Base-by-base conservation (phyloP, 768 basidiomycete genomes). In the Rhodotorula paludigena region DNA sequence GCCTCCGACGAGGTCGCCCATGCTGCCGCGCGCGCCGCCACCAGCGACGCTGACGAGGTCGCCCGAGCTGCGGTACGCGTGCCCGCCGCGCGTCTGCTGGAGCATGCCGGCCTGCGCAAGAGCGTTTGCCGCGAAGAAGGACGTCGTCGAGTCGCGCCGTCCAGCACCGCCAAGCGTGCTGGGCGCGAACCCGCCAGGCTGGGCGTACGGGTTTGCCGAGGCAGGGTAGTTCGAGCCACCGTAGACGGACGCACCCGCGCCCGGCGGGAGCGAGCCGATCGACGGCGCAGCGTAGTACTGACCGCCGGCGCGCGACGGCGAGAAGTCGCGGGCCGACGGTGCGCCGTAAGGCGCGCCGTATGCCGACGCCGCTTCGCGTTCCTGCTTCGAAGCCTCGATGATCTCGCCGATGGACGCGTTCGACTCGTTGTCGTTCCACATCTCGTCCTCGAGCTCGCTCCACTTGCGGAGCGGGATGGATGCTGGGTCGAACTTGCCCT, bases 391-490 rank as follows among this genome's bases (percentile, higher is more conserved):
- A 35, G 73, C 74, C 44, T 70, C 73, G 54, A 75, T 59, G 49
- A 77, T 60, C 56, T 68, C 68, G 44, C 76, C 76, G 39, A 76
- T 76, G 35, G 63, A 66, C 23, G 64, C 56, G 64, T 76, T 76
- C 44, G 71, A 73, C 16, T 67, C 72, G 10, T 33, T 53, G 35
- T 33, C 52, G 68, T 56, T 45, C 74, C 74, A 73, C 1, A 69
- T 55, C 39, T 73, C 68, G 38, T 66, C 64, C 64, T 78, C 77
- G 71, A 47, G 38, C 73, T 96, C 92, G 66, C 86, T 90, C 94
- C 96, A 98, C 1, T 88, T 90, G 80, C 97, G 97, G 73, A 97
- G 83, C 14, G 94, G 94, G 72, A 99, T 97, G 12, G 86, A 83
- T 16, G 87, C 83, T 8, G 92, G 90, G 80, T 99, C 93, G 59